These are phyloP conservation scores for Rostrohypoxylon terebratum DNA, from an alignment of 495 filamentous ascomycete species.

Conservation along the genomic window DNA sequence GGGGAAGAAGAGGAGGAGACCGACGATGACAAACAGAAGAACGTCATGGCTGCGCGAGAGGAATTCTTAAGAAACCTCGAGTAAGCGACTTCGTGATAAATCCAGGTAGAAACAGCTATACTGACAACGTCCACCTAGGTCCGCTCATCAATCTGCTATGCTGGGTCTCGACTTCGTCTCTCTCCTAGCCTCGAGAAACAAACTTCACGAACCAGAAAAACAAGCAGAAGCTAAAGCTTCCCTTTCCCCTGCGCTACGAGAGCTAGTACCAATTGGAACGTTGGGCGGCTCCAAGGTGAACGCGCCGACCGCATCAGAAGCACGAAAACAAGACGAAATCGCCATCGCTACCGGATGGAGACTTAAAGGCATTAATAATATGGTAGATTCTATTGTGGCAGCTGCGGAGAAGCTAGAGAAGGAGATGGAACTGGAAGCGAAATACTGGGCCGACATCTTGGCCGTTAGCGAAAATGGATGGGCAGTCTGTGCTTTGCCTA, in stretches of 20 bases:
- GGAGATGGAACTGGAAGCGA: conserved; percentile 80
- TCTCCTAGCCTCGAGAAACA: conserved; percentile 80
- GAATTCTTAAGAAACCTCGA: conserved; percentile 66
- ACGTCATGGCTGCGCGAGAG: conserved; percentile 58
- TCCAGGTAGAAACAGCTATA: conserved; percentile 11
- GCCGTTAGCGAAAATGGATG: conserved; percentile 85
- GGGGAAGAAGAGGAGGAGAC: conserved; percentile 50
- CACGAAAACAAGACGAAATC: conserved; percentile 65
- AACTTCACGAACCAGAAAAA: conserved; percentile 47
- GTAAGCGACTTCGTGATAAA: conserved; percentile 46
- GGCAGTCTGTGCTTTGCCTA: conserved; percentile 79
- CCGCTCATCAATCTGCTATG: conserved; percentile 73
- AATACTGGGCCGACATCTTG: conserved; percentile 89
- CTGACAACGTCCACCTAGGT: conserved; percentile 31
- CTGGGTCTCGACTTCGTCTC: conserved; percentile 85
- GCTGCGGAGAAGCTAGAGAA: conserved; percentile 77
- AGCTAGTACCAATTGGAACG: conserved; percentile 75
- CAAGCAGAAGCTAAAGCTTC: conserved; percentile 70
- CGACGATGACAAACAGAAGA: conserved; percentile 51
- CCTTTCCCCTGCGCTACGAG: conserved; percentile 75
- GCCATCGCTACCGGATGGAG: conserved; percentile 80
- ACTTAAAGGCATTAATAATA: conserved; percentile 76
- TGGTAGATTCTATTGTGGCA: conserved; percentile 78
- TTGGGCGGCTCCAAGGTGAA: conserved; percentile 79
- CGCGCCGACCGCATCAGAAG: conserved; percentile 66